A percentile compares a stretch with the other conserved stretches of the same genome.
phyloP scores from a whole-genome alignment of 208 protist species.

The Leishmania arabica region DNA sequence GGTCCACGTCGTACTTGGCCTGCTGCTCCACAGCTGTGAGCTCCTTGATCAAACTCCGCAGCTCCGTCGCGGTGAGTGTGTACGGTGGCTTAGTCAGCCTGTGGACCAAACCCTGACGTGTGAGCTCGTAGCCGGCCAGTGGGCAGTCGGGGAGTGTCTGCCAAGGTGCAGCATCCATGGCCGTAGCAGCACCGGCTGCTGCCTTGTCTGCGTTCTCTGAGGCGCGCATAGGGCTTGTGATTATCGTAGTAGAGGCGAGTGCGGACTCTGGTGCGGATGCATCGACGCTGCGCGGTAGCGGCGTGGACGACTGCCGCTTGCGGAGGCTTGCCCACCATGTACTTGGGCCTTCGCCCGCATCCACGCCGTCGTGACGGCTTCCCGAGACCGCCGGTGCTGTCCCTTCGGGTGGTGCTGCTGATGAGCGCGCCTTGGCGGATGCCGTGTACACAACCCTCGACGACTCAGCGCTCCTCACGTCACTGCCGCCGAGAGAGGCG shows the following conservation, averaged over 20 bases:
- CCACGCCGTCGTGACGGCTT: background rate
- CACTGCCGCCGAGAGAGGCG: background rate
- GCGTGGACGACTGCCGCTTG: background rate
- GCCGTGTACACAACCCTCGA: background rate
- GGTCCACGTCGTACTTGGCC: slow-evolving; percentile 68
- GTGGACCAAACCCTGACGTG: slow-evolving; percentile 52
- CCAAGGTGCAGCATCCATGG: slow-evolving; percentile 5
- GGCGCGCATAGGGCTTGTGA: background rate
- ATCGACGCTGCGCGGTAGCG: background rate
- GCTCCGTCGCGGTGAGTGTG: slow-evolving; percentile 40
- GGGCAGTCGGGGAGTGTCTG: slow-evolving; percentile 54
- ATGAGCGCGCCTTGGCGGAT: background rate
- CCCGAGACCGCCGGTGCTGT: background rate
- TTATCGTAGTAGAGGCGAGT: background rate
- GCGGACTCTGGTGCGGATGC: background rate
- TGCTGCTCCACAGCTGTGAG: slow-evolving; percentile 66
- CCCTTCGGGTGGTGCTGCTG: background rate
- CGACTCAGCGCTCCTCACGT: background rate
- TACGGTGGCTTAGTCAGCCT: slow-evolving; percentile 33
- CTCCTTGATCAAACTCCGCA: slow-evolving; percentile 53
- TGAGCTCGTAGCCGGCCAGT: slow-evolving; percentile 62
- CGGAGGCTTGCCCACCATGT: background rate
- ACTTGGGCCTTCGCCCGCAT: background rate
- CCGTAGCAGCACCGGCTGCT: background rate
- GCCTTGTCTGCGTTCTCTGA: background rate